A percentile compares a stretch with the other conserved stretches of the same genome.
phyloP scores from a whole-genome alignment of 495 filamentous ascomycete genomes.

The Hypoxylon crocopeplum region DNA sequence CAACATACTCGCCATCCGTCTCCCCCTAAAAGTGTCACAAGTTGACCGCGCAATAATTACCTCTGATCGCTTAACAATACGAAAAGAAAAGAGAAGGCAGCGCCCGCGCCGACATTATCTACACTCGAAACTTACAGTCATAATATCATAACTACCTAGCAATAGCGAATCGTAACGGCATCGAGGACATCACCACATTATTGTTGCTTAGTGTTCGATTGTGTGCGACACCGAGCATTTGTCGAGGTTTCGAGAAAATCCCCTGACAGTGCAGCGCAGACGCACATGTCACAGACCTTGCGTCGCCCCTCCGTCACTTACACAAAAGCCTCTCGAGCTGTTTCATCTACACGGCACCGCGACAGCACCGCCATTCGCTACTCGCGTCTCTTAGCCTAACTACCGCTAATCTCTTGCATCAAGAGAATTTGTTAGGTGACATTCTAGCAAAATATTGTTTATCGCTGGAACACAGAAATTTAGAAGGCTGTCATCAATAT shows the following conservation, averaged over 20 bases:
- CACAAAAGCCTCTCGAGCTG: constrained; percentile 37
- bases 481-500: constrained; percentile 55
- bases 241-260: constrained; percentile 29
- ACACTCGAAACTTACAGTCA: neutral
- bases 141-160: constrained; percentile 12
- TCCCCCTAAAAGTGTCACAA: constrained; percentile 32
- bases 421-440: neutral
- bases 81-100: neutral
- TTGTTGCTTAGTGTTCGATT: neutral
- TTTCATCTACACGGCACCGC: constrained; percentile 46
- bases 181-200: neutral
- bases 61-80: constrained; percentile 10
- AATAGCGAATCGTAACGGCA: neutral
- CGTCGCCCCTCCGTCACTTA: constrained; percentile 36
- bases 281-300: constrained; percentile 35
- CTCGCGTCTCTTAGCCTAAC: neutral
- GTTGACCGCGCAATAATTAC: constrained; percentile 14
- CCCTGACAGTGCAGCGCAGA: constrained; percentile 35
- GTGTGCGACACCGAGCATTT: neutral
- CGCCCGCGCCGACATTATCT: constrained; percentile 2
- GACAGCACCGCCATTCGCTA: constrained; percentile 8
- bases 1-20: constrained; percentile 8
- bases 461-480: constrained; percentile 26
- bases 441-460: neutral
- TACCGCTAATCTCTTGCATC: constrained; percentile 19